Base-by-base conservation (phyloP, 2,329 filamentous ascomycete genomes). In the Fusarium praegraminearum region DNA sequence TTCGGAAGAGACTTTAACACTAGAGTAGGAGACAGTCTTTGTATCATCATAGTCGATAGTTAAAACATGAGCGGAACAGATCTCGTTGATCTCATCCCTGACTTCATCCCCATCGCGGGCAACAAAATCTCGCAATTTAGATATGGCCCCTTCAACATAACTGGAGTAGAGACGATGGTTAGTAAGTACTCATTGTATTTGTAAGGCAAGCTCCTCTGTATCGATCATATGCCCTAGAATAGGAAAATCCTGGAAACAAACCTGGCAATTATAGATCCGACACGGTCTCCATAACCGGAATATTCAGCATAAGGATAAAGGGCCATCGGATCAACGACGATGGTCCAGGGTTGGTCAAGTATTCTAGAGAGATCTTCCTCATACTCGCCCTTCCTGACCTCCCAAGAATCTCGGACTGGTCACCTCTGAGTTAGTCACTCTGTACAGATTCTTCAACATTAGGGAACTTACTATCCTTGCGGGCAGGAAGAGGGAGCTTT, bases 371-470 rank as follows among this genome's bases (percentile, higher is more conserved):
- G 70, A 56, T 81, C 73, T 54, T 79, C 74, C 73, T 86, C 84
- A 16, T 82, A 66, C 4, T 80, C 81, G 1, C 65, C 74, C 70
- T 83, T 86, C 57, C 83, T 85, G 57, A 73, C 79, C 20, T 87
- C 84, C 80, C 81, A 87, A 18, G 82, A 79, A 70, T 87, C 86
- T 8, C 86, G 84, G 65, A 87, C 84, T 87, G 43, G 20, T 4
- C 4, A 3, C 7, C 15, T 53, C 4, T 44, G 18, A 16, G 30
- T 56, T n/a, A 44, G 53, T 30, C 11, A 44, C 26, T 18, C 7
- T 22, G 6, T 5, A 0, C 20, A 13, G 2, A 22, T 18, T 22
- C 7, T 35, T 26, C 7, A 22, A 16, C 12, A 4, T 2, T 3
- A 7, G 76, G 77, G 72, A 24, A 38, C 62, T 0, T 47, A 86